A percentile compares a stretch with the other conserved stretches of the same genome.
phyloP scores from a whole-genome alignment of 1,139 yeast species.

The Protomyces arabidopsidicola region DNA sequence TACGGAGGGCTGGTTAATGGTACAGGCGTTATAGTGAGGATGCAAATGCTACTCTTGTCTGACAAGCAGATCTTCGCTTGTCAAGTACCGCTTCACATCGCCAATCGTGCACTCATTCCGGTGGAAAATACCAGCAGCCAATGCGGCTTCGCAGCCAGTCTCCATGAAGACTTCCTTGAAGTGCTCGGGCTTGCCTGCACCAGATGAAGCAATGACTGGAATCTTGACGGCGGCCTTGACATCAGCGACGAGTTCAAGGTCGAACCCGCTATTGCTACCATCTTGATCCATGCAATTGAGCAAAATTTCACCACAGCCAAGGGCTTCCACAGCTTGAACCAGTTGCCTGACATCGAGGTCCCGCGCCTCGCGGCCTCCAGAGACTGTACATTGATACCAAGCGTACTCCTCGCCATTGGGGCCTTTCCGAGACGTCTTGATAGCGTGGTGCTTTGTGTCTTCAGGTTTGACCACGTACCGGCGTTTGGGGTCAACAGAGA shows the following conservation, averaged over 20 bases:
- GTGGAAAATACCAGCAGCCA: conserved; percentile 98
- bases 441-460: conserved; percentile 56
- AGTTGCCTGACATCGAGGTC: conserved; percentile 89
- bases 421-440: conserved; percentile 56
- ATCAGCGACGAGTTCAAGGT: conserved; percentile 72
- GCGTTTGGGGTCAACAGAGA: conserved; percentile 92
- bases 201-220: conserved; percentile 95
- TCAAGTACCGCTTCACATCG: conserved; percentile 68
- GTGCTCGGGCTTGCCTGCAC: conserved; percentile 91
- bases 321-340: conserved; percentile 77
- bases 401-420: conserved; percentile 82
- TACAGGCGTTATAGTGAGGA: too few species aligned
- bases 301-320: conserved; percentile 95
- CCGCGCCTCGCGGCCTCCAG: conserved; percentile 87
- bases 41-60: conserved; percentile 22
- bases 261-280: conserved; percentile 90
- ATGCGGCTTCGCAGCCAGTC: conserved; percentile 88
- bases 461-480: conserved; percentile 61
- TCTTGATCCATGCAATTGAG: conserved; percentile 93
- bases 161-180: conserved; percentile 77
- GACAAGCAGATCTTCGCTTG: conserved; percentile 50
- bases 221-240: conserved; percentile 70
- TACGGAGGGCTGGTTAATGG: too few species aligned
- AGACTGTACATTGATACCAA: conserved; percentile 92
- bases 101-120: conserved; percentile 84